Evolutionary conservation across 306 rosid genomes (phyloP).

Genomic region (Datisca glomerata): DNA sequence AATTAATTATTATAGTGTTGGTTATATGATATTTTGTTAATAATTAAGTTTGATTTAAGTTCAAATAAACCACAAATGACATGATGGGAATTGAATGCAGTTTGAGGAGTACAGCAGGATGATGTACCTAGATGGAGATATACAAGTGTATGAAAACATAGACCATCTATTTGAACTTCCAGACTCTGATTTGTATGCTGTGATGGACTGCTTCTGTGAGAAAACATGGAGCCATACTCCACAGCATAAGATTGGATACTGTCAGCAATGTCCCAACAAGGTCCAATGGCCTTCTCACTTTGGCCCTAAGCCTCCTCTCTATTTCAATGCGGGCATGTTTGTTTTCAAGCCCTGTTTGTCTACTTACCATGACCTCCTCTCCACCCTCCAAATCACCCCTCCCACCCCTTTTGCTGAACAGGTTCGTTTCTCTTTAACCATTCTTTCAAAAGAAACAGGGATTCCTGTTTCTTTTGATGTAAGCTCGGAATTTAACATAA

Average conservation of each 20-base stretch:
- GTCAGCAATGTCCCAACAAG: slow-evolving; percentile 65
- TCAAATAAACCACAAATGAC: too few species aligned
- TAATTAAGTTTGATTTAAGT: too few species aligned
- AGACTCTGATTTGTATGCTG: slow-evolving; percentile 49
- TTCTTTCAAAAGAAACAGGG: too few species aligned
- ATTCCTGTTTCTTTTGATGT: too few species aligned
- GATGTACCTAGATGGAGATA: slow-evolving; percentile 71
- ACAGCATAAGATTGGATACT: slow-evolving; percentile 48
- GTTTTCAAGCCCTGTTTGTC: slow-evolving; percentile 42
- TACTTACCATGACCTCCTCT: slow-evolving; percentile 41
- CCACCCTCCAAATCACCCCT: slow-evolving; percentile 18
- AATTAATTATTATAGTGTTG: background rate
- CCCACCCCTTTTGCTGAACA: slow-evolving; percentile 82
- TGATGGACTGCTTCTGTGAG: slow-evolving; percentile 84
- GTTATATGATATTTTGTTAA: background rate
- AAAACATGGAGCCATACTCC: slow-evolving; percentile 47
- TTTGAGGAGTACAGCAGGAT: slow-evolving; percentile 68
- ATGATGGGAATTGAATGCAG: too few species aligned
- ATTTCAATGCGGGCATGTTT: slow-evolving; percentile 83
- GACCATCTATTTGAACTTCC: slow-evolving; percentile 55
- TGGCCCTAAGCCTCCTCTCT: slow-evolving; percentile 60
- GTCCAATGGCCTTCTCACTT: slow-evolving; percentile 44
- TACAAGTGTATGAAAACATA: slow-evolving; percentile 58
- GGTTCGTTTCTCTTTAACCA: slow-evolving; percentile 22
- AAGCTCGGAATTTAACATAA: too few species aligned